A percentile compares a stretch with the other conserved stretches of the same genome.
Conservation (phyloP, 2,329 filamentous ascomycete species). For the Aspergillus proliferans region DNA sequence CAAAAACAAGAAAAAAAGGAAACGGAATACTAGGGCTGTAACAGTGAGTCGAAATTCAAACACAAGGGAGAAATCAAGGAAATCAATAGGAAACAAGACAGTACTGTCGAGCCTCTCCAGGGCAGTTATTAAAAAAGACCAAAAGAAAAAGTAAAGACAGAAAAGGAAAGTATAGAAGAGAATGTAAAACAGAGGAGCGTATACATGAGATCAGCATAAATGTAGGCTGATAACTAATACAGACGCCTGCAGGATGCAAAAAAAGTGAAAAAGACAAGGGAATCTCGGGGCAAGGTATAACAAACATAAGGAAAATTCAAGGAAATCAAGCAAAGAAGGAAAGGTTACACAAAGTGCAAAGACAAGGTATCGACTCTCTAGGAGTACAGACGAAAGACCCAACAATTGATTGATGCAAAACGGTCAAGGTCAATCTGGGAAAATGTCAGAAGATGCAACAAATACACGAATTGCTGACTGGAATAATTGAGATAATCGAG, state of each 20-base stretch:
- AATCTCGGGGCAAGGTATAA: slow-evolving; percentile 1
- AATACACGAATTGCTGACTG: not conserved
- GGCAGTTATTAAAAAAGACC: slow-evolving; percentile 8
- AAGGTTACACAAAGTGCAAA: slow-evolving; percentile 3
- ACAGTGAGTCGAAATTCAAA: slow-evolving; percentile 9
- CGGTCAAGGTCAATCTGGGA: slow-evolving; percentile 2
- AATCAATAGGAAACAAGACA: slow-evolving; percentile 9
- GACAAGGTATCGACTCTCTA: slow-evolving; percentile 19
- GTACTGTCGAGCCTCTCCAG: slow-evolving; percentile 12
- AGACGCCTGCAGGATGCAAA: slow-evolving; percentile 36
- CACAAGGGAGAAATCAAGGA: slow-evolving; percentile 1
- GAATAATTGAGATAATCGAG: not conserved
- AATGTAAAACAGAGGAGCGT: slow-evolving; percentile 18
- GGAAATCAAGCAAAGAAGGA: slow-evolving; percentile 7
- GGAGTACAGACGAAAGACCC: slow-evolving; percentile 15
- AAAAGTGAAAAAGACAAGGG: slow-evolving; percentile 6
- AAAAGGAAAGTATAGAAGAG: slow-evolving; percentile 7
- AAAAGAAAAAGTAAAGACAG: slow-evolving; percentile 5
- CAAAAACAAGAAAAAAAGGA: slow-evolving; percentile 15
- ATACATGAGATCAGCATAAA: slow-evolving; percentile 25
- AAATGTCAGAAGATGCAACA: slow-evolving; percentile 2
- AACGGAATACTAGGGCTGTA: slow-evolving; percentile 9
- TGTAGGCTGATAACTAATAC: slow-evolving; percentile 26
- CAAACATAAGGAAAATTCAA: slow-evolving; percentile 17
- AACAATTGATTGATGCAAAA: slow-evolving; percentile 1